These are phyloP conservation scores for Leccinum olivaceopallidum DNA, from an alignment of 768 basidiomycete genomes.

Conservation along the genomic window DNA sequence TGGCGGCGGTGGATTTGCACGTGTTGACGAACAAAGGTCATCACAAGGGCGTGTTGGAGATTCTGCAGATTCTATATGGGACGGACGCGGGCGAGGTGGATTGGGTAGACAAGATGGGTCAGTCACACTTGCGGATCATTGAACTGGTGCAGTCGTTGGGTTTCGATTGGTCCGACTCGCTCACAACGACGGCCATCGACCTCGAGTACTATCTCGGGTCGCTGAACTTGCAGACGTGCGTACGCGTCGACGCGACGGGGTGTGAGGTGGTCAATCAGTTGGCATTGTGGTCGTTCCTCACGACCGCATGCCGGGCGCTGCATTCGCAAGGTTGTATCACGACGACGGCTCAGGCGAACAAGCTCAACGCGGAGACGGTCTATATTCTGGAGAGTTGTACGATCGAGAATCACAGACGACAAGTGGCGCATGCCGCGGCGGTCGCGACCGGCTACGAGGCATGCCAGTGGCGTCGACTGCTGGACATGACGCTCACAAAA, in stretches of 20 bases:
- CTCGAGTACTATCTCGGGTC: constrained; percentile 65
- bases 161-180: constrained; percentile 85
- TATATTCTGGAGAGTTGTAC: constrained; percentile 85
- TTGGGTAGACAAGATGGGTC: constrained; percentile 57
- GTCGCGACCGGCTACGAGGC: constrained; percentile 72
- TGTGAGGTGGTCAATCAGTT: constrained; percentile 83
- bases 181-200: constrained; percentile 56
- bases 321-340: constrained; percentile 69
- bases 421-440: constrained; percentile 74
- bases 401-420: constrained; percentile 85
- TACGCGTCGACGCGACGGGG: constrained; percentile 65
- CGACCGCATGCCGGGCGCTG: constrained; percentile 55
- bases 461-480: constrained; percentile 80
- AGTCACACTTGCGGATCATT: constrained; percentile 82
- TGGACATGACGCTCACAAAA: constrained; percentile 85
- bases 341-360: constrained; percentile 61
- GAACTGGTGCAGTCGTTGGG: constrained; percentile 86
- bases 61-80: constrained; percentile 82
- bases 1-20: constrained; percentile 86
- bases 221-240: constrained; percentile 69
- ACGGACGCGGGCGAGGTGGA: constrained; percentile 44
- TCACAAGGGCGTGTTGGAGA: constrained; percentile 66
- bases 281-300: constrained; percentile 65
- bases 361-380: constrained; percentile 63
- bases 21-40: constrained; percentile 79